Evolutionary conservation across 257 asterid genomes (phyloP), one percentile per base, ranked within the genome.

Genomic region (Craterostigma plantagineum): DNA sequence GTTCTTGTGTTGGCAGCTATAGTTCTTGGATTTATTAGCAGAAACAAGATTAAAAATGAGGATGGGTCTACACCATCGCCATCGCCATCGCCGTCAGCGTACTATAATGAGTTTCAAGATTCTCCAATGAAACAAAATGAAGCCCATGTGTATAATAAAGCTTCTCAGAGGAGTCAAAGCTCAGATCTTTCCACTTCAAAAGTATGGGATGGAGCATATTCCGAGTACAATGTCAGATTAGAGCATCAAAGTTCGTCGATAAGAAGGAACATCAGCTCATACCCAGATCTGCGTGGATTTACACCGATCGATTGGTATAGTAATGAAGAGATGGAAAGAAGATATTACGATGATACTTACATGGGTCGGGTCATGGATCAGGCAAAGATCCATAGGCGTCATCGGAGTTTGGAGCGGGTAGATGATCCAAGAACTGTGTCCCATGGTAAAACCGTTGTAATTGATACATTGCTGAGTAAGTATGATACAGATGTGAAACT

Each of bases 261-360:
- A 71, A 57, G 65, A 50, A 70, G 78, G 63, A 79, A 56, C 34
- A 56, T 69, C 56, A 79, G 73, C 63, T 87, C 95, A 0, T 79
- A 81, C 43, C 95, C 98, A 13, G 95, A 87, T 76, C 71, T 87
- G 4, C 76, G 68, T 12, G 85, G 71, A 34, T 59, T 68, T 14
- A 56, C 91, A 10, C 54, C 84, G 0, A 35, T 51, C 1, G 38
- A 46, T 48, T 64, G 71, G 68, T 41, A 50, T n/a, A n/a, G n/a
- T 53, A 43, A 59, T 14, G 63, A 58, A 1, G 67, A 70, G 47
- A 68, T 77, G 53, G 58, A 60, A 8, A 52, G 61, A 68, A 42
- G 77, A 42, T 66, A 54, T 48, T 61, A 54, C 3, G 93, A 87
- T 38, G 97, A 82, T 64, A 46, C 65, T 50, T 40, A 45, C 35